Base-by-base conservation (phyloP, 441 rosid genomes). In the Eutrema salsugineum region DNA sequence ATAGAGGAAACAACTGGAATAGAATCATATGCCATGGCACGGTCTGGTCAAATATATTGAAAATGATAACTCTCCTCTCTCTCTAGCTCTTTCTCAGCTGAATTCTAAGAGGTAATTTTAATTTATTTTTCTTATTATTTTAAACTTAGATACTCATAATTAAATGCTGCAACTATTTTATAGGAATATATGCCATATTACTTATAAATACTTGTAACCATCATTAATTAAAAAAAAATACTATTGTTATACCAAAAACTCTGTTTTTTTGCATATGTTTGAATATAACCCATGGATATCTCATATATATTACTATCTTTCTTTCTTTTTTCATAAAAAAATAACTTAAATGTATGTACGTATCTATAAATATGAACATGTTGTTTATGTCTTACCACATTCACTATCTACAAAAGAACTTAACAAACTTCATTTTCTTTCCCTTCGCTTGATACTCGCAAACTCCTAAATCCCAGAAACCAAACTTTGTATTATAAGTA, bases 11-110 rank as follows among this genome's bases (percentile, higher is more conserved):
- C 70, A 63, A 30, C 24, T 47, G 75, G 75, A 76, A 69, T 76
- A 76, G 79, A 76, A 76, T 76, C 79, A 69, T 55, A 76, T 76
- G 66, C 79, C 58, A 63, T 54, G 66, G 15, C 66, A 63, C 44
- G 66, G 79, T 76, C 66, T 55, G 55, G 79, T 76, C 79, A 75
- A 69, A 69, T 75, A 47, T 30, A 20, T 5, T 38, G 65, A 68
- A 38, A 43, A 53, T 6, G 47, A 75, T 53, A 24, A 62, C 40
- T 60, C 49, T 49, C 5, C 49, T 49, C 5, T 49, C 5, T n/a
- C 46, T 20, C 27, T 24, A n/a, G n/a, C 27, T 24, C 27, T 50
- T 47, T 32, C 66, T 56, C 48, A 20, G 17, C 24, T 7, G 40
- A 63, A 40, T 11, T 70, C 57, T 42, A 32, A 65, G 27, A 30